phyloP scores from a whole-genome alignment of 2,329 filamentous ascomycete genomes.

The Fusarium pseudocircinatum region DNA sequence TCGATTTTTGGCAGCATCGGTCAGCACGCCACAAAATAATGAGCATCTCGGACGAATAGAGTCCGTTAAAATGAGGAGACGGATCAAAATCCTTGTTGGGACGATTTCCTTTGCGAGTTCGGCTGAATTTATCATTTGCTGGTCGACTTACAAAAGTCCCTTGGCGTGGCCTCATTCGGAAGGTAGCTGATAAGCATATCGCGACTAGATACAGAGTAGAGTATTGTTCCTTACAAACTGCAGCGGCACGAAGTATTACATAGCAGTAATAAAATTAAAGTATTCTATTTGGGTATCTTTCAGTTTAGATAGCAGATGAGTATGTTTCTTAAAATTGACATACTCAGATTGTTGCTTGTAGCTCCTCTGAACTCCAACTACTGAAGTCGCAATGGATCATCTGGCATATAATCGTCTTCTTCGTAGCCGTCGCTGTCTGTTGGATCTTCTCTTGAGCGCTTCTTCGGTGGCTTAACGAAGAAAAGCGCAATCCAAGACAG shows the following conservation, averaged over 20 bases:
- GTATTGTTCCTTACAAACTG: neutral
- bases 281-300: slow-evolving; percentile 23
- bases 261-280: neutral
- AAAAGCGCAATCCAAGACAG: slow-evolving; percentile 44
- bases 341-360: neutral
- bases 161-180: slow-evolving; percentile 25
- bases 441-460: slow-evolving; percentile 16
- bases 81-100: neutral
- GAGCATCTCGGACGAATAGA: slow-evolving; percentile 2
- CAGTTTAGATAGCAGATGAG: neutral
- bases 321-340: neutral
- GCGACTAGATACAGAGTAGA: neutral
- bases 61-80: neutral
- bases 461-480: slow-evolving; percentile 49
- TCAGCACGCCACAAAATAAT: slow-evolving; percentile 11
- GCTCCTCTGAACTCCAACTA: neutral
- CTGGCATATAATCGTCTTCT: slow-evolving; percentile 36
- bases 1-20: neutral
- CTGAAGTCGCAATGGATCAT: slow-evolving; percentile 38
- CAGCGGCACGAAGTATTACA: too few species aligned
- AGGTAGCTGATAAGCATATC: slow-evolving; percentile 24
- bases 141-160: slow-evolving; percentile 35
- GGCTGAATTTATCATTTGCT: neutral
- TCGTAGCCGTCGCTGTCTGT: slow-evolving; percentile 30
- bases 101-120: neutral